Base-by-base conservation (phyloP, 2,329 filamentous ascomycete species). In the Bimuria novae-zelandiae region DNA sequence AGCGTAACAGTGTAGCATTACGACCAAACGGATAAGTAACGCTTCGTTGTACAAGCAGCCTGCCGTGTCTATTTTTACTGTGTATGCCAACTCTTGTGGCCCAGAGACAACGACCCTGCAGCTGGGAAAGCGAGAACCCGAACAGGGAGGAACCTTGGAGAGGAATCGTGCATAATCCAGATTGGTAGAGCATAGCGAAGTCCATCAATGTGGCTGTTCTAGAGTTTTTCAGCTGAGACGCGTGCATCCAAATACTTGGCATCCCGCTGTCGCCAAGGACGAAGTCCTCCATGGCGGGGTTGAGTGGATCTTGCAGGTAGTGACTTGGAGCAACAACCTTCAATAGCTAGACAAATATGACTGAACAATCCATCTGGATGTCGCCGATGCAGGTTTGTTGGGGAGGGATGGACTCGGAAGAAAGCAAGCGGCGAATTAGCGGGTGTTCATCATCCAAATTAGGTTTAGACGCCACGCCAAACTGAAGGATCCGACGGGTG, bases 221-320 rank as follows among this genome's bases (percentile, higher is more conserved):
- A 63, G 57, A 64, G 59, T 56, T 17, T 19, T 21, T 43, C 54
- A 63, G 61, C 57, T 60, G 49, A 51, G 47, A 43, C 50, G 56
- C 44, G 49, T 55, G 33, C 39, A 27, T 40, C 8, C 22, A 23
- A 44, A 17, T 46, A 21, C 49, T 47, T 52, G 43, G 49, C 49
- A 36, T 46, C 14, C 30, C 22, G 43, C 21, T 36, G 10, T 27
- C 27, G 30, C 30, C 30, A 44, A 32, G 27, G 22, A 21, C 19
- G 17, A 21, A 7, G 43, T 25, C 14, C 30, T 25, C 23, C 17
- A 12, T 21, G 23, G 25, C 23, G 35, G 35, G 25, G 35, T 7
- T 41, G 22, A 22, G 41, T 27, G 25, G 14, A 19, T 16, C 17
- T 39, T 25, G 21, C 12, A n/a, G 42, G 11, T 16, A 16, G 8